These are phyloP conservation scores for Gryganskiella cystojenkinii DNA, from an alignment of 192 early-diverging fungal genomes.

Conservation along the genomic window DNA sequence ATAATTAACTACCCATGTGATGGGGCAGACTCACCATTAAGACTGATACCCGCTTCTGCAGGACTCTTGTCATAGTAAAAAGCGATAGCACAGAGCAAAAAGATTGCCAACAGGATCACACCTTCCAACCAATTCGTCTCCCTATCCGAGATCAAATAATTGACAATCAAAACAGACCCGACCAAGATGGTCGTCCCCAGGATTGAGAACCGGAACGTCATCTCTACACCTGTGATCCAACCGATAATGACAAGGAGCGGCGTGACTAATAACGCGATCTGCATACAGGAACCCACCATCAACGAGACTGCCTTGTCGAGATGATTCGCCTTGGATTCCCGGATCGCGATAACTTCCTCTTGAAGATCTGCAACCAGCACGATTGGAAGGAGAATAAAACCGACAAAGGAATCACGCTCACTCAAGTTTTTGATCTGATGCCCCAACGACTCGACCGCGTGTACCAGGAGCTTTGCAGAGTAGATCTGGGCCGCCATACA, in stretches of 20 bases:
- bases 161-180: conserved; percentile 79
- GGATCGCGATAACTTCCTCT: conserved; percentile 68
- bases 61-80: conserved; percentile 57
- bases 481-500: conserved; percentile 75
- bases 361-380: conserved; percentile 66
- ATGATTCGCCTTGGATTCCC: conserved; percentile 15
- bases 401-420: conserved; percentile 91
- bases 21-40: no score
- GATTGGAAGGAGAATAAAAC: conserved; percentile 91
- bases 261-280: conserved; percentile 87
- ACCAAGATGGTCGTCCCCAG: conserved; percentile 87
- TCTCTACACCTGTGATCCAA: conserved; percentile 81
- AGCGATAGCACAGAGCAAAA: conserved; percentile 77
- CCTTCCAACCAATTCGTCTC: conserved; percentile 96
- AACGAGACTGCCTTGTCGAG: conserved; percentile 14
- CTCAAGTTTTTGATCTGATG: conserved; percentile 68
- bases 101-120: conserved; percentile 78
- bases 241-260: conserved; percentile 80
- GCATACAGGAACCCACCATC: conserved; percentile 52
- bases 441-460: conserved; percentile 79
- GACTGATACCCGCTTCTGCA: no score
- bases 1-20: no score
- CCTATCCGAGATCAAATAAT: conserved; percentile 85
- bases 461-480: conserved; percentile 85
- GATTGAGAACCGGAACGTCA: conserved; percentile 86